Base-by-base conservation (phyloP, 371 early-diverging fungal species). In the Haplosporangium sp. region DNA sequence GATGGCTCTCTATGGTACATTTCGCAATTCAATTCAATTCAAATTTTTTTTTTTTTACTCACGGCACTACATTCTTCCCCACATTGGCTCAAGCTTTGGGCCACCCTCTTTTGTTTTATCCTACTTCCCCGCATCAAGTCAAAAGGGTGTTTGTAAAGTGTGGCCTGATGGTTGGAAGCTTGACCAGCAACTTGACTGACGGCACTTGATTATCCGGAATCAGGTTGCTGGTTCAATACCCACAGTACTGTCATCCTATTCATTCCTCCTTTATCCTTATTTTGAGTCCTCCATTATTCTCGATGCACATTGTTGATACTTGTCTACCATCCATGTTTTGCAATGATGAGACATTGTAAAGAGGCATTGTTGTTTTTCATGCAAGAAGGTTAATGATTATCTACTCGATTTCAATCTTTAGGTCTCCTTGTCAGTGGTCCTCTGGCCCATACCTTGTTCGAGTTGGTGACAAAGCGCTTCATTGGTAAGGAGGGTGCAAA, bases 1-100 rank as follows among this genome's bases (percentile, higher is more conserved):
- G 83, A 94, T 95, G 93, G 87, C 93, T 43, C 87, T 89, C 41
- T 95, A 95, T 74, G 94, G 92, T 89, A 85, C 21, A 57, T 71
- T 41, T 47, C 38, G 41, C n/a, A 8, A 21, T 54, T 42, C 51
- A 29, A 29, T 29, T 29, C 29, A 29, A 29, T 4, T 29, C 11
- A n/a, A n/a, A 10, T n/a, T 37, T 45, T 41, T 23, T 47, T 40
- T 60, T 20, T 55, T 37, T 47, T 60, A 45, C 18, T 5, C 18
- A 42, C 16, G 18, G 48, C 29, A 11, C 11, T 13, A 45, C 45
- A 45, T 45, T 45, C 45, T 45, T 43, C 45, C 11, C 11, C 16
- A 16, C 45, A 45, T 45, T 45, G 45, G 29, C 29, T 29, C 29
- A 29, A 29, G 29, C 29, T 29, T 29, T 29, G 29, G 29, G 29